Evolutionary conservation across 208 protist species (phyloP).

Genomic region (Leishmania tarentolae): DNA sequence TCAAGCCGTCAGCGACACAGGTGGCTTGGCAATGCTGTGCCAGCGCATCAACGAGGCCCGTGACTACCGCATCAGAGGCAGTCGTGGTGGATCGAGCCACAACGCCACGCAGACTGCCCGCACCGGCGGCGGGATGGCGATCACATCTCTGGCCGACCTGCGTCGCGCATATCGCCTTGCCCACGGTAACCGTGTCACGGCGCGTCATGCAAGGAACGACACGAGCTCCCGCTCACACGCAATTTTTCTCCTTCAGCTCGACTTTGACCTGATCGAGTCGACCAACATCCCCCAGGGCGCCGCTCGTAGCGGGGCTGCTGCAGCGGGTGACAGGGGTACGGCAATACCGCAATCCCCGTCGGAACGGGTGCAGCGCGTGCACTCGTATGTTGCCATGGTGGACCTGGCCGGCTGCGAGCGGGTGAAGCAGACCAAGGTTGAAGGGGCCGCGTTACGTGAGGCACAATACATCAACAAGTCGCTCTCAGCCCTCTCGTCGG

Average conservation of each 20-base stretch:
- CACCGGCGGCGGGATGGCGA: slow-evolving; percentile 62
- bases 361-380: slow-evolving; percentile 32
- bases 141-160: slow-evolving; percentile 69
- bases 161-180: slow-evolving; percentile 66
- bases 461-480: slow-evolving; percentile 94
- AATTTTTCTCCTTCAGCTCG: slow-evolving; percentile 84
- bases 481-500: slow-evolving; percentile 84
- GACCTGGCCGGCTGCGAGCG: slow-evolving; percentile 98
- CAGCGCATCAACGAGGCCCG: slow-evolving; percentile 57
- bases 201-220: slow-evolving; percentile 70
- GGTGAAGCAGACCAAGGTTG: slow-evolving; percentile 88
- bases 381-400: slow-evolving; percentile 92
- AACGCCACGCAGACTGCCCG: neutral
- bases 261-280: slow-evolving; percentile 57
- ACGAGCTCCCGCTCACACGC: slow-evolving; percentile 87
- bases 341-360: neutral
- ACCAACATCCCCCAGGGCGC: neutral
- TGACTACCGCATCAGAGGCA: slow-evolving; percentile 27
- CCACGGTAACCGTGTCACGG: slow-evolving; percentile 77
- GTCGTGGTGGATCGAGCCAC: slow-evolving; percentile 18
- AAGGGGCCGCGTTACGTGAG: slow-evolving; percentile 75
- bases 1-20: slow-evolving; percentile 63
- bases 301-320: neutral
- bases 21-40: slow-evolving; percentile 71
- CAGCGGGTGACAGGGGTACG: neutral